phyloP scores from a whole-genome alignment of 169 alveolate genomes.

The Cryptosporidium ubiquitum region DNA sequence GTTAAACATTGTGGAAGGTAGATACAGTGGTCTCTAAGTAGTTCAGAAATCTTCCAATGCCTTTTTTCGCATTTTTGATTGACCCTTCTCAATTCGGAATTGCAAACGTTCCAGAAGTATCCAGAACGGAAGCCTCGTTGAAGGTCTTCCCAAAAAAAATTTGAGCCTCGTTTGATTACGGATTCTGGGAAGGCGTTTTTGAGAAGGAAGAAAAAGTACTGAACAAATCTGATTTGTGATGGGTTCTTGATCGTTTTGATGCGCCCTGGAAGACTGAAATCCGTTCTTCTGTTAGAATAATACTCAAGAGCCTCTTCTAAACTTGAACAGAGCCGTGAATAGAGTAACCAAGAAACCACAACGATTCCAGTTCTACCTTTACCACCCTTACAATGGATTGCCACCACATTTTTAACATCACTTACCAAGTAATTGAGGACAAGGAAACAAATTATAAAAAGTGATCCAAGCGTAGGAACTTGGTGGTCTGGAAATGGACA shows the following conservation, averaged over 20 bases:
- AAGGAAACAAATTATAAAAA: slow-evolving; percentile 84
- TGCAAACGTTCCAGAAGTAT: slow-evolving; percentile 35
- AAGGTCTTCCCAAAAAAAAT: slow-evolving; percentile 64
- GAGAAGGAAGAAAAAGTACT: slow-evolving; percentile 46
- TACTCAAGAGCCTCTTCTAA: slow-evolving; percentile 79
- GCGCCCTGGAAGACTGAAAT: slow-evolving; percentile 52
- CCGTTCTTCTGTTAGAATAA: slow-evolving; percentile 79
- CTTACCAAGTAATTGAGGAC: slow-evolving; percentile 78
- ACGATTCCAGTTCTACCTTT: slow-evolving; percentile 93
- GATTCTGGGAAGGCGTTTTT: slow-evolving; percentile 26
- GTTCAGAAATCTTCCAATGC: slow-evolving; percentile 46
- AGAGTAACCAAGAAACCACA: slow-evolving; percentile 85
- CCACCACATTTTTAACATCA: slow-evolving; percentile 82
- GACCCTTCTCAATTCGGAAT: slow-evolving; percentile 26
- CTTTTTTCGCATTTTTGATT: slow-evolving; percentile 45
- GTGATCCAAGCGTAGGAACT: slow-evolving; percentile 82
- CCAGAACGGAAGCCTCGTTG: slow-evolving; percentile 68
- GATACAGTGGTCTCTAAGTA: slow-evolving; percentile 16
- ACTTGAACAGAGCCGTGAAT: slow-evolving; percentile 75
- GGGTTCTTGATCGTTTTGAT: slow-evolving; percentile 67
- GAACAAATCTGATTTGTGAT: slow-evolving; percentile 61
- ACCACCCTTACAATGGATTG: slow-evolving; percentile 93
- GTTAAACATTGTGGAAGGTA: slow-evolving; percentile 37
- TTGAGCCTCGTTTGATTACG: slow-evolving; percentile 15
- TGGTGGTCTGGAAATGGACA: slow-evolving; percentile 87